phyloP scores from a whole-genome alignment of 768 basidiomycete genomes.

The Saitozyma podzolica region DNA sequence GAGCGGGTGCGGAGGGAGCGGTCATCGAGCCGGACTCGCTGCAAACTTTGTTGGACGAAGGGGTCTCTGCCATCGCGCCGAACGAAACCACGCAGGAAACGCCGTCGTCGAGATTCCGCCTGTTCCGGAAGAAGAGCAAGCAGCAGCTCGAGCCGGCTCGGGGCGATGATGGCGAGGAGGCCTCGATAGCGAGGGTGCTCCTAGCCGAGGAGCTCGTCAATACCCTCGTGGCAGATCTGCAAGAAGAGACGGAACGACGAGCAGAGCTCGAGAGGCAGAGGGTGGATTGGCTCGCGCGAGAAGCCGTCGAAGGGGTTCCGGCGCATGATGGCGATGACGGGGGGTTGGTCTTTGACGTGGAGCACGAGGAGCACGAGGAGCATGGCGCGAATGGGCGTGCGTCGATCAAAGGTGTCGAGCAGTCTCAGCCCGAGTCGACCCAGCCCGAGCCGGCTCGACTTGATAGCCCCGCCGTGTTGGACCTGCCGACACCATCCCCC shows the following conservation, averaged over 20 bases:
- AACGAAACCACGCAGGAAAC: neutral
- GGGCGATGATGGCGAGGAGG: conserved; percentile 20
- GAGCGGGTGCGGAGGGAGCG: conserved; percentile 33
- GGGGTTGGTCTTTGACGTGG: neutral
- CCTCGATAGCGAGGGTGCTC: conserved; percentile 36
- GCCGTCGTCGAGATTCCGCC: neutral
- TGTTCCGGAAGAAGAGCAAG: neutral
- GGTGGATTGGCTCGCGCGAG: conserved; percentile 44
- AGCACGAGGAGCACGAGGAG: conserved; percentile 15
- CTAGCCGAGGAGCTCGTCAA: conserved; percentile 50
- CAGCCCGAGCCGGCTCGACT: too few species aligned
- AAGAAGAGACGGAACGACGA: conserved; percentile 43
- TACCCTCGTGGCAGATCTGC: conserved; percentile 48
- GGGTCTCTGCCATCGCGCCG: conserved; percentile 22
- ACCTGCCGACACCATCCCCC: conserved; percentile 2
- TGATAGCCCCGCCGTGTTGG: neutral
- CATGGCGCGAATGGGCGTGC: neutral
- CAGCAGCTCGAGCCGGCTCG: neutral
- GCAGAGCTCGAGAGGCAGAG: conserved; percentile 44
- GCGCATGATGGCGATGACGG: neutral
- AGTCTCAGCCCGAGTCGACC: too few species aligned
- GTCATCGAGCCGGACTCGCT: conserved; percentile 39
- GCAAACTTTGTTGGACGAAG: conserved; percentile 42
- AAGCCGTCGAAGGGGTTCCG: conserved; percentile 28
- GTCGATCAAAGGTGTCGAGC: neutral